These are phyloP conservation scores for Lojkania enalia DNA, from an alignment of 2,329 filamentous ascomycete species.

Conservation along the genomic window DNA sequence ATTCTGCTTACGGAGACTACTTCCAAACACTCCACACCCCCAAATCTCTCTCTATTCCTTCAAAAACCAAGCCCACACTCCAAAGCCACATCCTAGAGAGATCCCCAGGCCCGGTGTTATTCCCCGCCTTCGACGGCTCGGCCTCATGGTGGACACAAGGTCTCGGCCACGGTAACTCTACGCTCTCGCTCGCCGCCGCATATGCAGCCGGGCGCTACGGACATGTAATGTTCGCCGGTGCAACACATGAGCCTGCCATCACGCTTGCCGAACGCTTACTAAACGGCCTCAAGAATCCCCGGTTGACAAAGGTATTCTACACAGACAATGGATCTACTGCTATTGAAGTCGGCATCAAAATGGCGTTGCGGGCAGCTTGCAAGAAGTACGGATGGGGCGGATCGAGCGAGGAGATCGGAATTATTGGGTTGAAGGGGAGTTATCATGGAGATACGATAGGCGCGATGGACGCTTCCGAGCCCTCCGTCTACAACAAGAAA, in stretches of 20 bases:
- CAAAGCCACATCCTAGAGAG: conserved; percentile 12
- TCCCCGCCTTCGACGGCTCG: conserved; percentile 77
- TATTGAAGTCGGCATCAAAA: conserved; percentile 82
- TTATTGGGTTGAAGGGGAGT: conserved; percentile 76
- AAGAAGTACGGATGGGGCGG: conserved; percentile 68
- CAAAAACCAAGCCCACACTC: neutral
- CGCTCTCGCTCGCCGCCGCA: conserved; percentile 72
- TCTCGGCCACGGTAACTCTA: conserved; percentile 75
- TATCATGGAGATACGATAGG: conserved; percentile 90
- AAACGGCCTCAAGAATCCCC: conserved; percentile 61
- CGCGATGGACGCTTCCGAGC: conserved; percentile 83
- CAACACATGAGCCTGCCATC: conserved; percentile 77
- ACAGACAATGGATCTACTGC: conserved; percentile 85
- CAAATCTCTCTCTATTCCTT: conserved; percentile 18
- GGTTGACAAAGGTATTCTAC: conserved; percentile 74
- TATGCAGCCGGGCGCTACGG: conserved; percentile 83
- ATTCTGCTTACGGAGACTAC: conserved; percentile 77
- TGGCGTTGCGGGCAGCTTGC: conserved; percentile 73
- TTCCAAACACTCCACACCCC: conserved; percentile 64
- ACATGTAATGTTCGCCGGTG: conserved; percentile 84
- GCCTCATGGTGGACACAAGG: conserved; percentile 94
- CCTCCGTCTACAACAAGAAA: conserved; percentile 76
- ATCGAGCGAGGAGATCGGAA: conserved; percentile 60
- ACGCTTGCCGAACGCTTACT: conserved; percentile 69
- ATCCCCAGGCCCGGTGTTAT: conserved; percentile 52